These are phyloP conservation scores for Blumeriella jaapii DNA, from an alignment of 2,329 filamentous ascomycete species.

Conservation along the genomic window DNA sequence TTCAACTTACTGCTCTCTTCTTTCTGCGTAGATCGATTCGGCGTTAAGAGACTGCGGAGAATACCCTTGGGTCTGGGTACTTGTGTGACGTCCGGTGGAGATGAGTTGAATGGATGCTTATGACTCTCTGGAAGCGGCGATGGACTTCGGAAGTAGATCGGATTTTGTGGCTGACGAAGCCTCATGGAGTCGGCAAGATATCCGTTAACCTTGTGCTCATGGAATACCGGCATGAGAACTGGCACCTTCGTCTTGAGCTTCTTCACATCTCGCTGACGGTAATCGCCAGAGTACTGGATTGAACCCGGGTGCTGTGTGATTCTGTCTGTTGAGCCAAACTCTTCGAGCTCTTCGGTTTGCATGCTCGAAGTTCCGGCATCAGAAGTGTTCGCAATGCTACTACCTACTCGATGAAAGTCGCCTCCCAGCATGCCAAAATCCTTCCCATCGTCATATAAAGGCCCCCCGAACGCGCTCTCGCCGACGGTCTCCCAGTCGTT, in stretches of 20 bases:
- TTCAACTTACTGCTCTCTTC: background rate
- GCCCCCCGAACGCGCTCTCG: slow-evolving; percentile 14
- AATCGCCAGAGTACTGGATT: slow-evolving; percentile 17
- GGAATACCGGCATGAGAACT: slow-evolving; percentile 19
- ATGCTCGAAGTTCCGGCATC: slow-evolving; percentile 13
- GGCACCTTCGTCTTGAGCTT: slow-evolving; percentile 19
- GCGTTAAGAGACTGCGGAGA: slow-evolving; percentile 1
- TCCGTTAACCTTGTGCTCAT: slow-evolving; percentile 24
- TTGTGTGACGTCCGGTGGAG: slow-evolving; percentile 16
- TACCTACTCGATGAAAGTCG: slow-evolving; percentile 17
- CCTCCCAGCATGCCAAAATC: slow-evolving; percentile 9
- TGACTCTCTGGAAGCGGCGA: slow-evolving; percentile 17
- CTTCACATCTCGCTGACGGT: slow-evolving; percentile 23
- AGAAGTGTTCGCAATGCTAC: slow-evolving; percentile 25
- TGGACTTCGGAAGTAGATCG: slow-evolving; percentile 10
- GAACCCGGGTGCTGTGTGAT: slow-evolving; percentile 23
- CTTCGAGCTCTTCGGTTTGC: slow-evolving; percentile 10
- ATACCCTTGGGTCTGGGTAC: background rate
- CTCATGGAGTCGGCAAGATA: slow-evolving; percentile 23
- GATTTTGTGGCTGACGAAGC: slow-evolving; percentile 10
- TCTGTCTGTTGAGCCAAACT: slow-evolving; percentile 20
- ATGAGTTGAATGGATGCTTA: slow-evolving; percentile 21
- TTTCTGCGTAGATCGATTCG: background rate
- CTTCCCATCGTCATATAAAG: background rate
- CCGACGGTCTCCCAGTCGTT: slow-evolving; percentile 27